Evolutionary conservation across 2,329 filamentous ascomycete species (phyloP).

Genomic region (Chrysosporium keratinophilum): DNA sequence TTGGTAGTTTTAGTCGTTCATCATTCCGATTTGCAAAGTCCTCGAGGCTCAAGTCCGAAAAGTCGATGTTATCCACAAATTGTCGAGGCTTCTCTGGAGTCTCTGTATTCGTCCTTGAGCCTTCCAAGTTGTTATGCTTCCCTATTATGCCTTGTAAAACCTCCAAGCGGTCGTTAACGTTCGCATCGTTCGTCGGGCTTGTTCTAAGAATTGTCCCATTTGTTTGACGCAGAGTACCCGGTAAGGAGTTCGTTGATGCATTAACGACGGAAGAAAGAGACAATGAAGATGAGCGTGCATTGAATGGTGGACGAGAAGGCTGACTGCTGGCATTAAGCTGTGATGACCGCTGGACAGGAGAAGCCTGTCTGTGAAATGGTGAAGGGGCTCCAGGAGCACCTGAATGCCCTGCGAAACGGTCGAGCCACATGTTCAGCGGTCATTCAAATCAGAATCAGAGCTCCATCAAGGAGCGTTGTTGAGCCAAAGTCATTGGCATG

Average conservation of each 20-base stretch:
- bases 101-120: slow-evolving; percentile 8
- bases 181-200: slow-evolving; percentile 30
- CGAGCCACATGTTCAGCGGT: slow-evolving; percentile 64
- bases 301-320: slow-evolving; percentile 56
- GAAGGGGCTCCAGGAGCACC: slow-evolving; percentile 54
- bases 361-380: slow-evolving; percentile 57
- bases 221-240: slow-evolving; percentile 51
- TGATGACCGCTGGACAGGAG: slow-evolving; percentile 57
- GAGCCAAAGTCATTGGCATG: neutral
- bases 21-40: slow-evolving; percentile 49
- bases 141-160: slow-evolving; percentile 55
- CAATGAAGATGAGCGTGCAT: slow-evolving; percentile 63
- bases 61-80: slow-evolving; percentile 61
- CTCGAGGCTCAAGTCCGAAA: slow-evolving; percentile 64
- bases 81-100: slow-evolving; percentile 28
- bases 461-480: slow-evolving; percentile 6
- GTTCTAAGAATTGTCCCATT: slow-evolving; percentile 62
- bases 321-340: slow-evolving; percentile 59
- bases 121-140: slow-evolving; percentile 19
- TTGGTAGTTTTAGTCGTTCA: slow-evolving; percentile 20
- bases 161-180: slow-evolving; percentile 59
- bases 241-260: slow-evolving; percentile 66
- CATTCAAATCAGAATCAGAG: slow-evolving; percentile 2
- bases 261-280: slow-evolving; percentile 62
- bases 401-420: slow-evolving; percentile 66